phyloP scores from a whole-genome alignment of 2,329 filamentous ascomycete species.

The Golovinomyces cichoracearum region DNA sequence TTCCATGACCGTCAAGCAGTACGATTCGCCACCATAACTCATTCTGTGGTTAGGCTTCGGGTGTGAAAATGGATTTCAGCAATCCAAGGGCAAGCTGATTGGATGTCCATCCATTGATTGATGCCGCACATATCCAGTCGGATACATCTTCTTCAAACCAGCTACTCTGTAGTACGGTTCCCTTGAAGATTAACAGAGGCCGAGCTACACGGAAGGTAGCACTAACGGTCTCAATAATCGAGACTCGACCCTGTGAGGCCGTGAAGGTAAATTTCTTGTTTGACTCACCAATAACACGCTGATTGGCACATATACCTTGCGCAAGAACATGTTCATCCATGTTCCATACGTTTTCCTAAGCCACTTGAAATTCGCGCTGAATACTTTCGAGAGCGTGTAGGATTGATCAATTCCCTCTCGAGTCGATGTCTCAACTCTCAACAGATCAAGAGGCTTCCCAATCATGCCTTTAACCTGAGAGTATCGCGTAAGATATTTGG shows the following conservation, averaged over 20 bases:
- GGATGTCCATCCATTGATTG: neutral
- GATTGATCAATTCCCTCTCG: neutral
- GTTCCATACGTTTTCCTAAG: neutral
- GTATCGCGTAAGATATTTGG: neutral
- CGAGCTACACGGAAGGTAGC: neutral
- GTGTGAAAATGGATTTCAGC: neutral
- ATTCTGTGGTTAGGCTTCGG: neutral
- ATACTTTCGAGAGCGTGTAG: neutral
- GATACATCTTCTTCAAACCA: constrained; percentile 1
- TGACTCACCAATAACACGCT: neutral
- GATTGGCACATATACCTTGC: neutral
- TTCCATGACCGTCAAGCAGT: constrained; percentile 1
- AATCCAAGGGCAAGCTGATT: constrained; percentile 1
- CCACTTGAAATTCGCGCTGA: neutral
- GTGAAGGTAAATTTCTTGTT: neutral
- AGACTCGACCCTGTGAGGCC: neutral
- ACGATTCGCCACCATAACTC: neutral
- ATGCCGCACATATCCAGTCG: neutral
- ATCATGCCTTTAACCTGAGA: neutral
- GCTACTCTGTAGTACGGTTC: neutral
- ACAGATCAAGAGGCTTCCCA: neutral
- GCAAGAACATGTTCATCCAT: constrained; percentile 1
- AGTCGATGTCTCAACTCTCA: neutral
- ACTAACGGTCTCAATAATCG: neutral
- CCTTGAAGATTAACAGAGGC: neutral